phyloP scores from a whole-genome alignment of 352 stramenopile genomes.

The Phytophthora pseudosyringae region DNA sequence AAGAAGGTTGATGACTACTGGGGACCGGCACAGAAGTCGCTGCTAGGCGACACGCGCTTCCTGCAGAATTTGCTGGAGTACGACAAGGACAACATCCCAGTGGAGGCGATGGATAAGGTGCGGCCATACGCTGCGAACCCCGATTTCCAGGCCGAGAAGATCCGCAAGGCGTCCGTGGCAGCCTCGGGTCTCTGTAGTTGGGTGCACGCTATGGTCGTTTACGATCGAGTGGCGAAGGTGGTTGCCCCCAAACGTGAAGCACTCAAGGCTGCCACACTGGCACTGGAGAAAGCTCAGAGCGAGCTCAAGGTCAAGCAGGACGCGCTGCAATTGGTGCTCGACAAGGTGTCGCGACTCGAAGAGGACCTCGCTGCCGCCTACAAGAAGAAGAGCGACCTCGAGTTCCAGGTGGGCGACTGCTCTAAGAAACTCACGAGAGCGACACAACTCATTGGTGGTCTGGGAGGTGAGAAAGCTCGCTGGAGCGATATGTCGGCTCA shows the following conservation, averaged over 20 bases:
- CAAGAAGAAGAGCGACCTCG: slow-evolving; percentile 92
- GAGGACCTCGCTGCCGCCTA: slow-evolving; percentile 89
- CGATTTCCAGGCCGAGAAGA: slow-evolving; percentile 94
- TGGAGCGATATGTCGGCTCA: slow-evolving; percentile 92
- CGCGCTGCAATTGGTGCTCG: slow-evolving; percentile 91
- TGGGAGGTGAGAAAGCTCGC: slow-evolving; percentile 93
- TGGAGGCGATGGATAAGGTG: slow-evolving; percentile 93
- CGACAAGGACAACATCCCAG: slow-evolving; percentile 95
- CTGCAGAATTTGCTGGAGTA: slow-evolving; percentile 95
- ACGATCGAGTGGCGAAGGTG: slow-evolving; percentile 93
- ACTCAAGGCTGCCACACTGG: slow-evolving; percentile 89
- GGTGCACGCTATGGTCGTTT: slow-evolving; percentile 97
- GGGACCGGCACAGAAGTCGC: slow-evolving; percentile 92
- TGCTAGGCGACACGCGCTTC: slow-evolving; percentile 94
- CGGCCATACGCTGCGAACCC: slow-evolving; percentile 81
- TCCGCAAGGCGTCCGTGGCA: slow-evolving; percentile 95
- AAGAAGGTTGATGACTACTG: slow-evolving; percentile 97
- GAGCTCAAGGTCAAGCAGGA: slow-evolving; percentile 92
- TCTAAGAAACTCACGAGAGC: slow-evolving; percentile 92
- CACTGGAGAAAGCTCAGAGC: slow-evolving; percentile 86
- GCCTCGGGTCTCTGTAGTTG: slow-evolving; percentile 94
- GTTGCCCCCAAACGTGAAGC: slow-evolving; percentile 94
- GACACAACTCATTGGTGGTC: slow-evolving; percentile 93
- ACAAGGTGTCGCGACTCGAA: slow-evolving; percentile 92
- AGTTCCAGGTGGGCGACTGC: slow-evolving; percentile 94